These are phyloP conservation scores for Notholithocarpus densiflorus DNA, from an alignment of 306 rosid genomes.

Conservation along the genomic window DNA sequence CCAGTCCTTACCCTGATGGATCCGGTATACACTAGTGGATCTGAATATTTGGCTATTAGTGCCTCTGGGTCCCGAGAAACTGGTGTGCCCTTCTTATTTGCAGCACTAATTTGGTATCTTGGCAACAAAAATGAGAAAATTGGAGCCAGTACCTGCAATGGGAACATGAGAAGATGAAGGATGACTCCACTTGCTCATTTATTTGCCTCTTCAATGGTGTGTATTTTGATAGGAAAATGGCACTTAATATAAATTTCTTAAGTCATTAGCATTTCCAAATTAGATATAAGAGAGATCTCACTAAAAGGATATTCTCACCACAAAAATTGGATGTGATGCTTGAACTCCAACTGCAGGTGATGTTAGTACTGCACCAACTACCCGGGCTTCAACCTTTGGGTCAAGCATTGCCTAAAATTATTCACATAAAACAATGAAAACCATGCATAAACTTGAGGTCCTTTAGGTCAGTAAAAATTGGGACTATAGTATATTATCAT, in stretches of 20 bases:
- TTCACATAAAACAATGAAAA: neutral
- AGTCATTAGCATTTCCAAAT: neutral
- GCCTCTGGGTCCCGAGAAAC: slow-evolving; percentile 88
- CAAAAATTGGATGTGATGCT: slow-evolving; percentile 67
- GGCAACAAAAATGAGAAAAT: slow-evolving; percentile 68
- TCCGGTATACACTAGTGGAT: slow-evolving; percentile 81
- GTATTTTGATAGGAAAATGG: neutral
- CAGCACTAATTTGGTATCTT: slow-evolving; percentile 55
- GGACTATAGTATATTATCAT: neutral
- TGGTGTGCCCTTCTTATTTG: slow-evolving; percentile 52
- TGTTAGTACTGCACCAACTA: slow-evolving; percentile 70
- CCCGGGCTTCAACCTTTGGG: slow-evolving; percentile 53
- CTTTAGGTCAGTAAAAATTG: neutral
- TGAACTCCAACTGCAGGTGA: slow-evolving; percentile 94
- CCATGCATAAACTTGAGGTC: neutral
- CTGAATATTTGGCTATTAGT: slow-evolving; percentile 72
- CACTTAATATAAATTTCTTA: neutral
- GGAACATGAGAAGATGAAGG: slow-evolving; percentile 7
- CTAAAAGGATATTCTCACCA: slow-evolving; percentile 41
- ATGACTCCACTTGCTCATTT: neutral
- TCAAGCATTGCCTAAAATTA: slow-evolving; percentile 71
- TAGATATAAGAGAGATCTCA: neutral
- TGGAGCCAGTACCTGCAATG: slow-evolving; percentile 70
- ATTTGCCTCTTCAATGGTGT: neutral
- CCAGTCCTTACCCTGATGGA: slow-evolving; percentile 73